Percentiles rank a stretch among this genome's conserved stretches.
Evolutionary conservation across 257 asterid species (phyloP).

Genomic region (Salvia rosmarinus): DNA sequence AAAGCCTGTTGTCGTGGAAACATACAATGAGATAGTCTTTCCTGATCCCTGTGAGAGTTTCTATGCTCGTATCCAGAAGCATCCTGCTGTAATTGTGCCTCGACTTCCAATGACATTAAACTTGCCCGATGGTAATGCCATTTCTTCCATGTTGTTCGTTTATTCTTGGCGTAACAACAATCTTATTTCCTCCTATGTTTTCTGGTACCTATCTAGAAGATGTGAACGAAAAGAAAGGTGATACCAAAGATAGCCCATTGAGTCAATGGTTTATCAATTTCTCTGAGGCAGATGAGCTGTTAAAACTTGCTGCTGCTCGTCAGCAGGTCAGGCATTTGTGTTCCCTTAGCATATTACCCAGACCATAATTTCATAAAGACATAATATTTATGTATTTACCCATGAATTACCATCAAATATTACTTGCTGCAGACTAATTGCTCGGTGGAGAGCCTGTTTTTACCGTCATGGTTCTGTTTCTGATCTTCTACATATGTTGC

Average conservation of each 20-base stretch:
- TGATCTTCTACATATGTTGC: constrained; percentile 5
- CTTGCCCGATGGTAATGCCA: constrained; percentile 51
- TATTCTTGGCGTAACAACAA: constrained; percentile 12
- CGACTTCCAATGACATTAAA: constrained; percentile 53
- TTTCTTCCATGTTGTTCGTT: too few relatives aligned
- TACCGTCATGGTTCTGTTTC: not conserved
- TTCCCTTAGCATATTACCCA: not conserved
- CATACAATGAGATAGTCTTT: constrained; percentile 72
- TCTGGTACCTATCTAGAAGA: constrained; percentile 48
- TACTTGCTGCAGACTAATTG: constrained; percentile 1
- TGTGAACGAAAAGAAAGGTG: constrained; percentile 52
- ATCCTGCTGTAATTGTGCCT: constrained; percentile 75
- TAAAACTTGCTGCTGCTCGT: constrained; percentile 76
- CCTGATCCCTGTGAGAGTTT: constrained; percentile 72
- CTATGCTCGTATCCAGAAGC: constrained; percentile 66
- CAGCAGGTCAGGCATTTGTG: constrained; percentile 54
- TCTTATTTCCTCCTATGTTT: constrained; percentile 33
- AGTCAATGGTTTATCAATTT: constrained; percentile 71
- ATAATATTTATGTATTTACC: constrained; percentile 20
- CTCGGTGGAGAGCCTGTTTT: not conserved
- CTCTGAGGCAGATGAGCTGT: constrained; percentile 87
- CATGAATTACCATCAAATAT: not conserved
- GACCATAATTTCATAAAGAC: not conserved
- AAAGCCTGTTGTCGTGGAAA: constrained; percentile 75
- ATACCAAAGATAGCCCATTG: constrained; percentile 63